These are phyloP conservation scores for Lithohypha guttulata DNA, from an alignment of 2,329 filamentous ascomycete species.

Conservation along the genomic window DNA sequence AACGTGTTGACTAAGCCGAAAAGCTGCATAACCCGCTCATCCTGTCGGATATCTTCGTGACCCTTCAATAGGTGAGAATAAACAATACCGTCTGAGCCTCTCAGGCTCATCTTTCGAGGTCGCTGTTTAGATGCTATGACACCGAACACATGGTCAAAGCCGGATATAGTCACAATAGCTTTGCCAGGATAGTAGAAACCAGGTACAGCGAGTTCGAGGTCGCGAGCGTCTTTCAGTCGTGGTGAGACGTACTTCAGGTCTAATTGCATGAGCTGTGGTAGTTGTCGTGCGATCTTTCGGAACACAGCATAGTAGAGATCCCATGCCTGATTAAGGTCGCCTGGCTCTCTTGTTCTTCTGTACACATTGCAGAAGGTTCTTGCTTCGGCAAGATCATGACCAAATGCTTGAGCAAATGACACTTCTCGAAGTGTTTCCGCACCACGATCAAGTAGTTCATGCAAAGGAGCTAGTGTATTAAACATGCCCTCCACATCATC, in stretches of 20 bases:
- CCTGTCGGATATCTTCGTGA: slow-evolving; percentile 98
- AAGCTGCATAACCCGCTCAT: slow-evolving; percentile 98
- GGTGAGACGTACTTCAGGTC: slow-evolving; percentile 96
- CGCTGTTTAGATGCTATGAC: slow-evolving; percentile 97
- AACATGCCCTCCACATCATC: slow-evolving; percentile 99
- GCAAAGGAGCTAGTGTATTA: slow-evolving; percentile 73
- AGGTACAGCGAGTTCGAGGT: slow-evolving; percentile 88
- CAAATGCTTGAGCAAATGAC: slow-evolving; percentile 95
- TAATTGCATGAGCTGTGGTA: slow-evolving; percentile 82
- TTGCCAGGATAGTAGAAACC: slow-evolving; percentile 78
- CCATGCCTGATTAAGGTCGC: slow-evolving; percentile 96
- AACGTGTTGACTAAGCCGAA: slow-evolving; percentile 97
- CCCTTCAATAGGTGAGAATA: slow-evolving; percentile 93
- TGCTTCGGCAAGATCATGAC: slow-evolving; percentile 86
- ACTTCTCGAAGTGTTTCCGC: slow-evolving; percentile 91
- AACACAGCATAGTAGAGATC: slow-evolving; percentile 99
- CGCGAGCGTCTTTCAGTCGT: slow-evolving; percentile 71
- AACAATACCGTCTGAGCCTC: slow-evolving; percentile 75
- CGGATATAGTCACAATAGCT: slow-evolving; percentile 72
- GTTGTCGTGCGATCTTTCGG: slow-evolving; percentile 82
- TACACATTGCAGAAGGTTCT: slow-evolving; percentile 94
- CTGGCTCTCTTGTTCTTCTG: slow-evolving; percentile 75
- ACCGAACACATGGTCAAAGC: slow-evolving; percentile 78
- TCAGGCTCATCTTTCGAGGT: slow-evolving; percentile 76
- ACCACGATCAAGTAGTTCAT: slow-evolving; percentile 81